phyloP scores from a whole-genome alignment of 345 rosid genomes.

The Corymbia maculata region DNA sequence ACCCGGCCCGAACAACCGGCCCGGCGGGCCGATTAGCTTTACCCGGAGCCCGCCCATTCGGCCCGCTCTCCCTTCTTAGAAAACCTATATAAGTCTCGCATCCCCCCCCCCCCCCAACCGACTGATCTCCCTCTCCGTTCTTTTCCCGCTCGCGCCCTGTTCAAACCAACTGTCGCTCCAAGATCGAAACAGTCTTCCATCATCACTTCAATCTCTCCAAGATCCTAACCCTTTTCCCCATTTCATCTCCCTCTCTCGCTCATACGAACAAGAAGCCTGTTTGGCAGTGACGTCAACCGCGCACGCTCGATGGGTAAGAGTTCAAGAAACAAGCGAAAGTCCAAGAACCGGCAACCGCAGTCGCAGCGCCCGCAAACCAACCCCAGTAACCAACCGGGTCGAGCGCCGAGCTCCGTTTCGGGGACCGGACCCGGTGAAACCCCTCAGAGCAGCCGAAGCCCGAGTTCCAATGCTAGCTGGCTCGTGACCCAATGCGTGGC shows the following conservation, averaged over 20 bases:
- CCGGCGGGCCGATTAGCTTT: not conserved
- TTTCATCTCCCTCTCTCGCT: not conserved
- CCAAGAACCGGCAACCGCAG: not conserved
- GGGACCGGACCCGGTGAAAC: slow-evolving; percentile 31
- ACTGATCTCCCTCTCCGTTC: not conserved
- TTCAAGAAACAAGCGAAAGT: not conserved
- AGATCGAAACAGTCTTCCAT: not conserved
- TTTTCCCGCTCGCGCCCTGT: not conserved
- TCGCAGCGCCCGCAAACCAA: not conserved
- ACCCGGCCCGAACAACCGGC: not conserved
- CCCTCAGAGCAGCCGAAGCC: slow-evolving; percentile 11
- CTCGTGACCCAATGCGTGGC: not conserved
- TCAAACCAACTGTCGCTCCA: not conserved
- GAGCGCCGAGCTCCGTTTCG: not conserved
- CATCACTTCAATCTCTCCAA: not conserved
- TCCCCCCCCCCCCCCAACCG: not conserved
- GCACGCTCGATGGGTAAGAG: not conserved
- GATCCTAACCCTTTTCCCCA: not conserved
- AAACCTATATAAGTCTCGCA: not conserved
- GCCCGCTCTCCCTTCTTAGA: not conserved
- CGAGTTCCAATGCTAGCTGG: not conserved
- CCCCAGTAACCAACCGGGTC: not conserved
- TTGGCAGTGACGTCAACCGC: not conserved
- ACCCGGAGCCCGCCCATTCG: not conserved
- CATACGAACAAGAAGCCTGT: not conserved